Base-by-base conservation (phyloP, 225 moss, liverwort and hornwort species). In the Antitrichia curtipendula region DNA sequence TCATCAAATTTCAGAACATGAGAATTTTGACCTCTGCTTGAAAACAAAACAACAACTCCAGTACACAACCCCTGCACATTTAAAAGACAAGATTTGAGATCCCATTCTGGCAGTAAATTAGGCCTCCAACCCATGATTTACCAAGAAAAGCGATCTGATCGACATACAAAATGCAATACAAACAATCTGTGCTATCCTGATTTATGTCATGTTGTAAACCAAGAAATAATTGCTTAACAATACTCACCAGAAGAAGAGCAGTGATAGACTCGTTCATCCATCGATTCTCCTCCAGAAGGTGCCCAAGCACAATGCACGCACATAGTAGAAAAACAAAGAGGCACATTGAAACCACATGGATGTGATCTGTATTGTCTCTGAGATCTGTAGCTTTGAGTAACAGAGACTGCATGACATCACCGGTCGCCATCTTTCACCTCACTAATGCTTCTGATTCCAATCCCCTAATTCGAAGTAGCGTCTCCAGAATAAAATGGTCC, bases 211-310 rank as follows among this genome's bases (percentile, higher is more conserved):
- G n/a, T 72, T 71, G n/a, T 78, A 63, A 80, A 54, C 59, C 38
- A 75, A 66, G 50, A 59, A 75, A 38, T 65, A 47, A 43, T 54
- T 53, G 59, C 74, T n/a, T 52, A 84, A 80, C 75, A 64, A 83
- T 49, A 71, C 87, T 91, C 78, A 91, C 89, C 86, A 97, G 90
- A 83, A 97, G 91, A 81, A 97, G 92, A 74, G 97, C 97, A 49
- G 97, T 96, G 60, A 96, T 95, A 59, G 96, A 96, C 89, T 97
- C 96, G 80, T 97, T 97, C 97, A 96, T 97, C 97, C 97, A 97
- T 82, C 96, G 94, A 90, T 94, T 97, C 88, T 97, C 97, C 94
- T 97, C 97, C 87, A 97, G 89, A 31, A 97, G 91, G 88, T 97
- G 97, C 17, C 97, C 97, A 82, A 97, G 82, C 47, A 97, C 95